Conservation (phyloP, 805 yeast species). For the Cephaloascus albidus region DNA sequence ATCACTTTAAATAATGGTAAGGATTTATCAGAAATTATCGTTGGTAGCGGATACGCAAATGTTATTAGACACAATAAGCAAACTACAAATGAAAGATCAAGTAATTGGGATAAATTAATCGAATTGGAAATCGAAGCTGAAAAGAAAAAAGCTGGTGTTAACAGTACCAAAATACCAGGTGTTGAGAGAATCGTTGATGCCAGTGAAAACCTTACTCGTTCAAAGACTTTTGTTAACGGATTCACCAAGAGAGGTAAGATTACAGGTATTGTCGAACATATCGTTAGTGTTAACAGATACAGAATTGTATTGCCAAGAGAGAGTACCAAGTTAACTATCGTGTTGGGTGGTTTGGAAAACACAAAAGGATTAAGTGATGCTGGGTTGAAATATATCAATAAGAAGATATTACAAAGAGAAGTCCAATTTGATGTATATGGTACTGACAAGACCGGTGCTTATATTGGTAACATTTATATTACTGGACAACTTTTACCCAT, state of each 20-base stretch:
- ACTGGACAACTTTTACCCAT: conserved; percentile 43
- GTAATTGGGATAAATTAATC: conserved; percentile 67
- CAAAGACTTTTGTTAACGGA: conserved; percentile 65
- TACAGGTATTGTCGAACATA: conserved; percentile 64
- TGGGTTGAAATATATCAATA: conserved; percentile 45
- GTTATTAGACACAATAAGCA: conserved; percentile 73
- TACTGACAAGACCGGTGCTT: conserved; percentile 72
- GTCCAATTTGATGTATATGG: conserved; percentile 61
- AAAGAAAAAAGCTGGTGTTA: conserved; percentile 52
- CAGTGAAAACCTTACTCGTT: conserved; percentile 61
- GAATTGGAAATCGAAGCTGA: conserved; percentile 60
- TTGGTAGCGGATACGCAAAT: conserved; percentile 62
- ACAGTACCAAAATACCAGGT: conserved; percentile 42
- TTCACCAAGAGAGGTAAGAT: conserved; percentile 57
- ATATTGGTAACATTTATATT: conserved; percentile 60
- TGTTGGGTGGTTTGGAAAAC: conserved; percentile 64
- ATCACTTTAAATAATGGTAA: conserved; percentile 39
- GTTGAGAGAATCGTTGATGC: conserved; percentile 69
- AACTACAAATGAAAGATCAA: conserved; percentile 55
- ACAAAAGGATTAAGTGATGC: conserved; percentile 27
- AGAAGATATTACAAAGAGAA: conserved; percentile 59
- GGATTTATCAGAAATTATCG: conserved; percentile 54
- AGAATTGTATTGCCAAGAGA: conserved; percentile 63
- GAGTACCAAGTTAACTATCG: conserved; percentile 56
- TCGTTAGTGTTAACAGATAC: conserved; percentile 59